Percentiles rank a stretch among this genome's conserved stretches.
These are phyloP conservation scores for Corchorus olitorius DNA, from an alignment of 345 rosid genomes.

Conservation along the genomic window DNA sequence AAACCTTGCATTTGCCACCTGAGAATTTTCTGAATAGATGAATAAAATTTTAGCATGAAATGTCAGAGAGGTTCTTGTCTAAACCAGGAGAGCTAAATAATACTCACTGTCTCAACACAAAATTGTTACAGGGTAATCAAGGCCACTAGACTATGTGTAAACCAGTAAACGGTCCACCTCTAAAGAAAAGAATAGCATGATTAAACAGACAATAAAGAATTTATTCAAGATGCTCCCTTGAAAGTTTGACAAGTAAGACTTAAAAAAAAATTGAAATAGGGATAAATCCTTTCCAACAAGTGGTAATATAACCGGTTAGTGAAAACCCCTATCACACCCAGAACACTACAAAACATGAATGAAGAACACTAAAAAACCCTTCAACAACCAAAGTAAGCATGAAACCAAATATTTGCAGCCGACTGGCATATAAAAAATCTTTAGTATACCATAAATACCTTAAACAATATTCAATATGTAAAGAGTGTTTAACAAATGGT, in stretches of 20 bases:
- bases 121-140: not conserved
- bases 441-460: not conserved
- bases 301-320: not conserved
- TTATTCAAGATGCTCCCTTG: not conserved
- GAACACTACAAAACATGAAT: not conserved
- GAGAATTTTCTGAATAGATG: constrained; percentile 75
- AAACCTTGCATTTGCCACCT: constrained; percentile 89
- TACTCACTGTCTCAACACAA: not conserved
- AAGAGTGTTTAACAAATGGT: not conserved
- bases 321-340: not conserved
- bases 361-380: not conserved
- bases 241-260: not conserved
- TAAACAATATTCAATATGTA: not conserved
- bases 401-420: not conserved
- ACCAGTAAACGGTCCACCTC: not conserved
- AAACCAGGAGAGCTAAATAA: constrained; percentile 13
- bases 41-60: constrained; percentile 20
- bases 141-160: not conserved
- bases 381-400: not conserved
- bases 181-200: not conserved
- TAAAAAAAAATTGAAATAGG: not conserved
- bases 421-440: not conserved
- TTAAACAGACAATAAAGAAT: not conserved
- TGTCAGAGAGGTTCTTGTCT: constrained; percentile 7
- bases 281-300: not conserved